These are phyloP conservation scores for Suhomyces atakaporum DNA, from an alignment of 1,139 yeast species.

Conservation along the genomic window DNA sequence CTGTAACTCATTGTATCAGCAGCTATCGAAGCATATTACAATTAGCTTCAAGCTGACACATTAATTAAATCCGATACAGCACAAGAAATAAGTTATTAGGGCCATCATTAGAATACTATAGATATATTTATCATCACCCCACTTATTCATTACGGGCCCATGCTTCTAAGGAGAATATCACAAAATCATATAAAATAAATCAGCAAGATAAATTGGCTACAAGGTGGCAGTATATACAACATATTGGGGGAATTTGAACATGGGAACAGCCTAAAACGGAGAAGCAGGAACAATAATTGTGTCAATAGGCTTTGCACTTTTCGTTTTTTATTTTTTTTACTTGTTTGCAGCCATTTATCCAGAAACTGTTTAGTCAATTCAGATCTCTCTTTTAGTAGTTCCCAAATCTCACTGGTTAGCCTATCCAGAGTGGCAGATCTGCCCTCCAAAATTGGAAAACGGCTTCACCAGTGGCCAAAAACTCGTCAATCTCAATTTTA, in stretches of 20 bases:
- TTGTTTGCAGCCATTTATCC: constrained; percentile 40
- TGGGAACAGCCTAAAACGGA: constrained; percentile 50
- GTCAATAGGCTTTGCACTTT: constrained; percentile 50
- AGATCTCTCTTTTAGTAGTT: constrained; percentile 31
- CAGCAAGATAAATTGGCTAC: too few species aligned
- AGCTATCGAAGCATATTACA: too few species aligned
- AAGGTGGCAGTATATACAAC: constrained; percentile 51
- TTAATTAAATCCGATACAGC: too few species aligned
- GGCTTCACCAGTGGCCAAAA: neutral
- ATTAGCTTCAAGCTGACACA: too few species aligned
- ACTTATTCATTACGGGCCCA: too few species aligned
- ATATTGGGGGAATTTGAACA: constrained; percentile 35
- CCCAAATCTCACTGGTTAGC: neutral
- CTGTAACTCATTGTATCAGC: too few species aligned
- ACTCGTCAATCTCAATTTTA: neutral
- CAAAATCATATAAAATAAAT: too few species aligned
- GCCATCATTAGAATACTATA: too few species aligned
- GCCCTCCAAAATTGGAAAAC: neutral
- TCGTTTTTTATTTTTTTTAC: constrained; percentile 29
- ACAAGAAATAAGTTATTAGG: too few species aligned
- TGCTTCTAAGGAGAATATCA: too few species aligned
- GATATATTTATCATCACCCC: too few species aligned
- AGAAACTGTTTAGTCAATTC: constrained; percentile 33
- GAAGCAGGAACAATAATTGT: constrained; percentile 50
- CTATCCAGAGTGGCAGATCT: neutral